Evolutionary conservation across 2,329 filamentous ascomycete genomes (phyloP).

Genomic region (Plenodomus biglobosus): DNA sequence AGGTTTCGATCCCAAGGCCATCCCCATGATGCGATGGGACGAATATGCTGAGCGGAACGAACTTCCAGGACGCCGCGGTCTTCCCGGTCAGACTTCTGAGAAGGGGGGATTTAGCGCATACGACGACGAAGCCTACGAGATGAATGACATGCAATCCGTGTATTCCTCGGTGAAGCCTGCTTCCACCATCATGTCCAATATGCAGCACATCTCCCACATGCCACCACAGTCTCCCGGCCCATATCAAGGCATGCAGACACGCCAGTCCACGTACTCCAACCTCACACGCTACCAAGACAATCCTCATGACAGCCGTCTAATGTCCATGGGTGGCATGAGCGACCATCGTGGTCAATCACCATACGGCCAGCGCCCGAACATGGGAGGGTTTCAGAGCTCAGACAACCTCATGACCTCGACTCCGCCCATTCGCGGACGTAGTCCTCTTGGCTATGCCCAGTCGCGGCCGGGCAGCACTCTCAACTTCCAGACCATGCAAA

Average conservation of each 20-base stretch:
- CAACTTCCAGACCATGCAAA: slow-evolving; percentile 60
- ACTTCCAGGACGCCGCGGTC: slow-evolving; percentile 85
- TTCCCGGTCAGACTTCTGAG: slow-evolving; percentile 53
- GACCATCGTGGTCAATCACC: slow-evolving; percentile 44
- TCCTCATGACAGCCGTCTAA: slow-evolving; percentile 57
- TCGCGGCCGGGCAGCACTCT: slow-evolving; percentile 58
- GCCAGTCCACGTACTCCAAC: slow-evolving; percentile 72
- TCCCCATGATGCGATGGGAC: slow-evolving; percentile 95
- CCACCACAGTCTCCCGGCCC: slow-evolving; percentile 75
- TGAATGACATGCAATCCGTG: slow-evolving; percentile 96
- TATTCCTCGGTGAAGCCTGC: slow-evolving; percentile 90
- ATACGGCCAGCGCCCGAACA: slow-evolving; percentile 43
- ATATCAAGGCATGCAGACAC: slow-evolving; percentile 64
- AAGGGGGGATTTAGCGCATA: slow-evolving; percentile 64
- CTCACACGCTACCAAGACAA: slow-evolving; percentile 66
- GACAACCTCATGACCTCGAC: slow-evolving; percentile 46
- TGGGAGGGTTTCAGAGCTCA: slow-evolving; percentile 48
- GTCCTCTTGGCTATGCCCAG: slow-evolving; percentile 52
- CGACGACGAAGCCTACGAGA: slow-evolving; percentile 79
- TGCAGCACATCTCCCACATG: slow-evolving; percentile 73
- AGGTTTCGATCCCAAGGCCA: slow-evolving; percentile 85
- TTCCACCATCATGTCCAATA: slow-evolving; percentile 82
- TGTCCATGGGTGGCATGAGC: slow-evolving; percentile 62
- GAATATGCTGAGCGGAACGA: slow-evolving; percentile 87
- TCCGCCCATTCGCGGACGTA: slow-evolving; percentile 47